Base-by-base conservation (phyloP, 225 moss, liverwort and hornwort species). In the Marchantia polymorpha region DNA sequence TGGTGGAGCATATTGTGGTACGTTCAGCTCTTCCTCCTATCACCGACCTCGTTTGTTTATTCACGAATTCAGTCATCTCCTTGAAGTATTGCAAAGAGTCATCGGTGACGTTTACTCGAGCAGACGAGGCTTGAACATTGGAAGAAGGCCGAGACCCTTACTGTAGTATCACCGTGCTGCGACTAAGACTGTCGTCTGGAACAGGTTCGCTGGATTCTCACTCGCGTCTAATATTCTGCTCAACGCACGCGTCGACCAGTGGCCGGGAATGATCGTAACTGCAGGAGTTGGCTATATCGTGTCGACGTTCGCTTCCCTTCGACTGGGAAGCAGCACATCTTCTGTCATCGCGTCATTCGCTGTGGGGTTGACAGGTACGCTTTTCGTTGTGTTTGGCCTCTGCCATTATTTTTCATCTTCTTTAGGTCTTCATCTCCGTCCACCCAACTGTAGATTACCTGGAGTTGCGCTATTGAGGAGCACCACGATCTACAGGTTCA, bases 181-280 rank as follows among this genome's bases (percentile, higher is more conserved):
- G 15, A 60, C 15, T 15, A 22, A 22, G 22, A 60, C 50, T 29
- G 14, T 67, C 67, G 49, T 50, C 12, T 68, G 65, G 46, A 16
- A 87, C 91, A 91, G 91, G 90, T 94, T 96, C 67, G 65, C 83
- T 72, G 91, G 92, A 23, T 96, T 86, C 74, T 85, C 84, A 17
- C 49, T 81, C 56, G 86, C 89, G 54, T 91, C 94, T 31, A 94
- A 94, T 84, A 83, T 92, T 64, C 89, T 96, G 64, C 77, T 96
- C 78, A 89, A 88, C 81, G 91, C 96, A 63, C 91, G 91, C 39
- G 70, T 87, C 80, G 91, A 96, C 71, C 96, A 96, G 73, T 96
- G 96, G 96, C 90, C 89, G 67, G 94, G 94, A 67, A 96, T 96
- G 96, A 86, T 90, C 53, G 74, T 96, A 39, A 86, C 92, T 47